Conservation (phyloP, 768 basidiomycete genomes). For the Cytidiella melzeri region DNA sequence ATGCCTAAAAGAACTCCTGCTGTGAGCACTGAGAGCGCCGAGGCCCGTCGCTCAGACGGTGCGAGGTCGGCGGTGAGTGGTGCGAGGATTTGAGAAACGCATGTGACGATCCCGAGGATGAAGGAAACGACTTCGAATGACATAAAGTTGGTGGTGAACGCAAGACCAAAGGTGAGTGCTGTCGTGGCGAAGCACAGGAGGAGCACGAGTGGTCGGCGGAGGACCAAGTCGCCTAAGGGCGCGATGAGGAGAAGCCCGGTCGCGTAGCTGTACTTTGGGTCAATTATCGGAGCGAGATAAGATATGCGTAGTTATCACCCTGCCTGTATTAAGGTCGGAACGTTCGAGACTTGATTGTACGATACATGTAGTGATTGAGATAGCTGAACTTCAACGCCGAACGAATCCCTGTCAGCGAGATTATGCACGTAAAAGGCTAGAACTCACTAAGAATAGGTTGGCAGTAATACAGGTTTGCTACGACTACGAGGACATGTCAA, state of each 20-base stretch:
- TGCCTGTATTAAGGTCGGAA: conserved; percentile 59
- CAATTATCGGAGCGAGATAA: conserved; percentile 5
- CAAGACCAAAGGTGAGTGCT: conserved; percentile 60
- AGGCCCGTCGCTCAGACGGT: conserved; percentile 58
- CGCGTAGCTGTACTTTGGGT: conserved; percentile 12
- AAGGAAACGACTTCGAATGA: conserved; percentile 63
- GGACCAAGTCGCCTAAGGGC: conserved; percentile 76
- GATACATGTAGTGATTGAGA: conserved; percentile 28
- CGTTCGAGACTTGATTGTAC: conserved; percentile 34
- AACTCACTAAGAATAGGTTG: conserved; percentile 67
- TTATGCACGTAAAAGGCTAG: background rate
- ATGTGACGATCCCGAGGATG: conserved; percentile 61
- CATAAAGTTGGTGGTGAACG: conserved; percentile 47
- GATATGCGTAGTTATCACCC: conserved; percentile 50
- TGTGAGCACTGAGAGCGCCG: conserved; percentile 66
- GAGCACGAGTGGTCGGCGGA: conserved; percentile 63
- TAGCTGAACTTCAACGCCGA: conserved; percentile 10
- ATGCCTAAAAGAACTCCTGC: conserved; percentile 62
- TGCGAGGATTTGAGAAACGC: conserved; percentile 66
- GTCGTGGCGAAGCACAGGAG: conserved; percentile 44
- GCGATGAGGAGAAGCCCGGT: conserved; percentile 48
- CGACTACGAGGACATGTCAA: conserved; percentile 29
- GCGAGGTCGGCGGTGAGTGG: conserved; percentile 76
- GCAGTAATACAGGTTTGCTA: conserved; percentile 73
- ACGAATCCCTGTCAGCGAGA: too few species aligned